A percentile compares a stretch with the other conserved stretches of the same genome.
Conservation (phyloP, 2,329 filamentous ascomycete genomes). For the Cordyceps militaris region DNA sequence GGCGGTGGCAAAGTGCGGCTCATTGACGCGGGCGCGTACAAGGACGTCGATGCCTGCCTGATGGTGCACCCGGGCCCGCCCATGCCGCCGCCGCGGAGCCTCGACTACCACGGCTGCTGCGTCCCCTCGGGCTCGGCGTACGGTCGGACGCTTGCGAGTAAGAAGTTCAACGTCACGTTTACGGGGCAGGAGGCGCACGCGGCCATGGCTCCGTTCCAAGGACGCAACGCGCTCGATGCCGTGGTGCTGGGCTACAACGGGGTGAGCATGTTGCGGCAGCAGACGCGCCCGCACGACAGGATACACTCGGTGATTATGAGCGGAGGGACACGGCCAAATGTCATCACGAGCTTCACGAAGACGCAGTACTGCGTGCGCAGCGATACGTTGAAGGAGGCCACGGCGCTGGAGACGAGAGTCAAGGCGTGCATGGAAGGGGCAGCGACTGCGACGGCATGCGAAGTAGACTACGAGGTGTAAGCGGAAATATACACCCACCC, state of each 20-base stretch:
- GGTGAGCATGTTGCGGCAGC: constrained; percentile 31
- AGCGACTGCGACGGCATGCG: not conserved
- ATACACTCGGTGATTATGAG: constrained; percentile 31
- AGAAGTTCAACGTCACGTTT: constrained; percentile 2
- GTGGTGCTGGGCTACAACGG: constrained; percentile 28
- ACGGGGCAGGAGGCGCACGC: not conserved
- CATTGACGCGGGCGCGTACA: constrained; percentile 24
- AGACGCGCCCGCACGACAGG: constrained; percentile 30
- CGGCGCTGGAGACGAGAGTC: not conserved
- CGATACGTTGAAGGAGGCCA: not conserved
- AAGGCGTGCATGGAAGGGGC: not conserved
- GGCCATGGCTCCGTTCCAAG: constrained; percentile 38
- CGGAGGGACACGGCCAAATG: constrained; percentile 31
- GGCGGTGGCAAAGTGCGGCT: constrained; percentile 33
- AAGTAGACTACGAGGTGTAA: not conserved
- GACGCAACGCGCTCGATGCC: constrained; percentile 32
- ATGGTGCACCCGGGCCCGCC: not conserved
- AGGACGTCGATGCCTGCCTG: not conserved
- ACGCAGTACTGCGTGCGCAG: constrained; percentile 1
- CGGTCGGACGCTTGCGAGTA: not conserved
- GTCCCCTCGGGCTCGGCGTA: not conserved
- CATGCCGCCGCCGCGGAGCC: constrained; percentile 18
- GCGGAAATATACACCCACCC: not conserved
- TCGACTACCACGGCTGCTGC: not conserved
- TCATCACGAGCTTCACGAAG: constrained; percentile 22